Conservation (phyloP, 371 early-diverging fungal genomes). For the Nosema muscidifuracis region DNA sequence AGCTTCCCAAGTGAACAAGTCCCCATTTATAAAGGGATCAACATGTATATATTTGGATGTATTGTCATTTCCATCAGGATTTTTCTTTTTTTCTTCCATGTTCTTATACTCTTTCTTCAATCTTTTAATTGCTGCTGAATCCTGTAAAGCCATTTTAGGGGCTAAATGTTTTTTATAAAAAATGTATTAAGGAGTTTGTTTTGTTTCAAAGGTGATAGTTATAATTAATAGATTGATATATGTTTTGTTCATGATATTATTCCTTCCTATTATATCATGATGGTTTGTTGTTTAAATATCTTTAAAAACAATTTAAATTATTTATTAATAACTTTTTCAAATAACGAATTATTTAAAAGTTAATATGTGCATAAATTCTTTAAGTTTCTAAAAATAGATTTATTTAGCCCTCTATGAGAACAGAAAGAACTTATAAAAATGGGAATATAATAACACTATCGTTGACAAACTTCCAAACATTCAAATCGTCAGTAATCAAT, state of each 20-base stretch:
- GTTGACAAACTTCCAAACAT: conserved; percentile 61
- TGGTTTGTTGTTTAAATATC: too few relatives aligned
- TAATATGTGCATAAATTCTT: background rate
- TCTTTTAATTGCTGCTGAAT: conserved; percentile 40
- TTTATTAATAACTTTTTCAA: too few relatives aligned
- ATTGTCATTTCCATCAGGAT: conserved; percentile 22
- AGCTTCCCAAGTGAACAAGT: conserved; percentile 77
- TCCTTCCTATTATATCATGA: too few relatives aligned
- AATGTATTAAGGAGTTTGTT: too few relatives aligned
- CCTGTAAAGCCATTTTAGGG: conserved; percentile 18
- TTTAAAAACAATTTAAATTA: too few relatives aligned
- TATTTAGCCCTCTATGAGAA: background rate
- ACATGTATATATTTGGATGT: conserved; percentile 36
- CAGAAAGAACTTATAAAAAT: conserved; percentile 18
- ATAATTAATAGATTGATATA: too few relatives aligned
- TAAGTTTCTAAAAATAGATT: background rate
- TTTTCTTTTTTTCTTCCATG: conserved; percentile 13
- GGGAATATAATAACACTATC: conserved; percentile 51
- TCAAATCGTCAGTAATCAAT: conserved; percentile 42
- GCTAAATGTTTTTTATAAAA: background rate
- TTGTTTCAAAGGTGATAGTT: too few relatives aligned
- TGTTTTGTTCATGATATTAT: too few relatives aligned
- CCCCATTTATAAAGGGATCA: conserved; percentile 64
- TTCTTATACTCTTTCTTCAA: conserved; percentile 28
- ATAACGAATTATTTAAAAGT: too few relatives aligned